Base-by-base conservation (phyloP, 1,284 basidiomycete genomes). In the Coniophora puteana region DNA sequence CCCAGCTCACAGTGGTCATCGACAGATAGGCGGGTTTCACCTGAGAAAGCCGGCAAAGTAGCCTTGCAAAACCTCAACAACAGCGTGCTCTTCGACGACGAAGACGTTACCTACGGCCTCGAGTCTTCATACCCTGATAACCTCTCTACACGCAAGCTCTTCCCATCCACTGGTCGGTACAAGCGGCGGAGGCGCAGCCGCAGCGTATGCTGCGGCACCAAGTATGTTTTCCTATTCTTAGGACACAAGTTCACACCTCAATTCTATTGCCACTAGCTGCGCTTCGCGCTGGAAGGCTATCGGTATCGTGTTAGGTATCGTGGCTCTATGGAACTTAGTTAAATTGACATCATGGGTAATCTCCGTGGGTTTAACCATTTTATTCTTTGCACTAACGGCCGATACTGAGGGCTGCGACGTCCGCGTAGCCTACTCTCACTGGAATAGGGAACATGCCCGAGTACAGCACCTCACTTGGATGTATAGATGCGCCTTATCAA, bases 251-350 rank as follows among this genome's bases (percentile, higher is more conserved):
- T n/a, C 28, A n/a, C 11, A 14, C 10, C 8, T 23, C 8, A 18
- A 13, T 20, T 11, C 11, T 11, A 8, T 14, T n/a, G 8, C 7
- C 41, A 21, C 4, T 45, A 79, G 76, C 47, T 76, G 73, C 47
- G 63, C 62, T 18, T 54, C 77, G 8, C 71, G 78, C 55, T 79
- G 71, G 68, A 79, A 76, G 51, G 72, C 72, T 1, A 62, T 78
- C 40, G 76, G 69, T 14, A 70, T 78, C 32, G 72, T 78, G 8
- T 44, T 66, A 21, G 54, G 59, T 13, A 48, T 73, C 7, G 61
- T 71, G 36, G 45, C 66, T 4, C 43, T 69, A 11, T 78, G 70
- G 63, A 66, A 68, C 43, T 57, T 59, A 3, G 57, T 72, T 52
- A 74, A 65, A 45, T 57, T 77, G 12, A 52, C 68, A 29, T 51